phyloP scores from a whole-genome alignment of 257 asterid genomes.

The Solanum chiquidenum region DNA sequence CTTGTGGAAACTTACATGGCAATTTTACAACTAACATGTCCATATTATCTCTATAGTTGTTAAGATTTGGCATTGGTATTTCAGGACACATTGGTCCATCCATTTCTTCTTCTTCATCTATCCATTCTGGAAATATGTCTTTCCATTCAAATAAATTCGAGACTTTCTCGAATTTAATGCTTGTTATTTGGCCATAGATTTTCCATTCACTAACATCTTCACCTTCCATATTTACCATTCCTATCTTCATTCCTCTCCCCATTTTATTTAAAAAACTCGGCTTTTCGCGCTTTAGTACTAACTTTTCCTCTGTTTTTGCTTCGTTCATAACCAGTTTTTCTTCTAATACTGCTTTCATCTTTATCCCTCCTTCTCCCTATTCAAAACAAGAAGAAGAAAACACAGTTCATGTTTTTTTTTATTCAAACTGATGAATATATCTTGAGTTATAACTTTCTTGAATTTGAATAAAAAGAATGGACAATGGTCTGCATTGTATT shows the following conservation, averaged over 20 bases:
- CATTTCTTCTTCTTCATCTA: slow-evolving; percentile 85
- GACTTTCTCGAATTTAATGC: slow-evolving; percentile 31
- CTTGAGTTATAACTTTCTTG: not conserved
- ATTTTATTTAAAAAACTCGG: slow-evolving; percentile 52
- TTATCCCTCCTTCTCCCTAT: slow-evolving; percentile 37
- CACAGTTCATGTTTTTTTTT: no score
- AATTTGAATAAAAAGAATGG: not conserved
- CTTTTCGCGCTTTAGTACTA: slow-evolving; percentile 47
- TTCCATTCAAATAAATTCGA: slow-evolving; percentile 60
- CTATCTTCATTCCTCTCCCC: slow-evolving; percentile 44
- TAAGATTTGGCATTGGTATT: slow-evolving; percentile 63
- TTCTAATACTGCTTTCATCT: slow-evolving; percentile 61
- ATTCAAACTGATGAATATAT: no score
- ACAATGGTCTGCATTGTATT: not conserved
- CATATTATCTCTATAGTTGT: slow-evolving; percentile 13
- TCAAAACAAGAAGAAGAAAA: not conserved
- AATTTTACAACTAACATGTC: slow-evolving; percentile 67
- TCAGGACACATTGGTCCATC: slow-evolving; percentile 82
- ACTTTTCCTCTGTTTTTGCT: slow-evolving; percentile 15
- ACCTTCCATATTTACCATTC: slow-evolving; percentile 71
- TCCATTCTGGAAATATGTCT: slow-evolving; percentile 84
- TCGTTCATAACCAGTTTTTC: slow-evolving; percentile 10
- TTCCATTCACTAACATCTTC: slow-evolving; percentile 66
- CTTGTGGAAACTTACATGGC: slow-evolving; percentile 45
- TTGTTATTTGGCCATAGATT: slow-evolving; percentile 16